phyloP scores from a whole-genome alignment of 495 filamentous ascomycete genomes.

The Ramalina intermedia region DNA sequence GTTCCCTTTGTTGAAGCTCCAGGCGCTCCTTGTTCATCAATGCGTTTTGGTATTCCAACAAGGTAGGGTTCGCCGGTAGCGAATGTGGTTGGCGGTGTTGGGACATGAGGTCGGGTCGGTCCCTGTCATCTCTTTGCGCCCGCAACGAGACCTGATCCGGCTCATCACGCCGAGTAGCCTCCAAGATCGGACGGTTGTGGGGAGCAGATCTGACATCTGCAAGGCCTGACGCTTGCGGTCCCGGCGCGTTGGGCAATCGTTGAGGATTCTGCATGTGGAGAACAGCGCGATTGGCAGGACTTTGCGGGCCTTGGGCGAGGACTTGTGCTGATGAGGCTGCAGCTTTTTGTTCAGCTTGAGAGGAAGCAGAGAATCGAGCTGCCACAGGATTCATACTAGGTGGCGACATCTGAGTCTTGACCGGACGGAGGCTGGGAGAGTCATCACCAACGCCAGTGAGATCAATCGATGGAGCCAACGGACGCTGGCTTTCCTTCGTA shows the following conservation, averaged over 20 bases:
- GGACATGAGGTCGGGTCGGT: background rate
- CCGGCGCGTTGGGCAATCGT: constrained; percentile 4
- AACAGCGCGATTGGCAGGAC: constrained; percentile 5
- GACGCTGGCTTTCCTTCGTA: constrained; percentile 41
- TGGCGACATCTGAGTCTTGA: constrained; percentile 27
- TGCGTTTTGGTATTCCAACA: constrained; percentile 19
- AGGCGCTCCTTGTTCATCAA: constrained; percentile 24
- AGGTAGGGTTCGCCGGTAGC: constrained; percentile 14
- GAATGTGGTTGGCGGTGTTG: constrained; percentile 8
- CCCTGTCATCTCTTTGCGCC: constrained; percentile 14
- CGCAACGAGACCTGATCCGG: constrained; percentile 21
- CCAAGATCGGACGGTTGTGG: too few species aligned
- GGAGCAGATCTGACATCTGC: constrained; percentile 8
- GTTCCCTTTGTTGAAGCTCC: constrained; percentile 20
- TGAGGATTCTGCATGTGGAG: constrained; percentile 10
- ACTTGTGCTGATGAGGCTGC: constrained; percentile 15
- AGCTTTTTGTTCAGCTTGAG: constrained; percentile 28
- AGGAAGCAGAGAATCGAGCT: constrained; percentile 28
- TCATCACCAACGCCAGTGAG: constrained; percentile 39
- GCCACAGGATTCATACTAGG: constrained; percentile 19
- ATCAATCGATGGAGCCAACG: constrained; percentile 46
- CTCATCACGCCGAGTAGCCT: constrained; percentile 15
- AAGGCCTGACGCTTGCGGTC: constrained; percentile 24
- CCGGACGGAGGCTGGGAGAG: constrained; percentile 18
- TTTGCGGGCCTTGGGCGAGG: constrained; percentile 1